Evolutionary conservation across 1,139 yeast genomes (phyloP), one percentile per base, ranked within the genome.

Genomic region (Yamadazyma dendronema): DNA sequence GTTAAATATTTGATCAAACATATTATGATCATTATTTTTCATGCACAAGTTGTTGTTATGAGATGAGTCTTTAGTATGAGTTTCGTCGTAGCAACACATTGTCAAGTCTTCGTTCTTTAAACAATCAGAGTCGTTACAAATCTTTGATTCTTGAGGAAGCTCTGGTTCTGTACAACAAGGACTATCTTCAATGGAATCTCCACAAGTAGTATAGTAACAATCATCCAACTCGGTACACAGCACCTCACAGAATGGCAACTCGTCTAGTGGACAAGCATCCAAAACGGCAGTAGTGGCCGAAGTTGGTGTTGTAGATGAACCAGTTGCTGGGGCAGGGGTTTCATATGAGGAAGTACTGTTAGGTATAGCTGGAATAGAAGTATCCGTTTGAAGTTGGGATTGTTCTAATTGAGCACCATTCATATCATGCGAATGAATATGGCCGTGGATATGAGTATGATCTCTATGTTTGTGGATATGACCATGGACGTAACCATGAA

Each of bases 401-500:
- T n/a, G n/a, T n/a, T n/a, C n/a, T n/a, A n/a, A n/a, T n/a, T n/a
- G n/a, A 24, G 27, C 11, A 24, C 13, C 27, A 8, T 21, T 16
- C 10, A 28, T 7, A 40, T 67, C 73, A 37, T 68, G 74, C 41
- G 69, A 77, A 49, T 81, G 87, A 27, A 80, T 76, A 52, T 81
- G 86, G 3, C 86, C 87, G 52, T 81, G 87, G 16, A 80, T 79
- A 47, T 79, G 82, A 7, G 84, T 78, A 50, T 80, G 78, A 49
- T 78, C 77, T 43, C 72, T 67, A 51, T 78, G 83, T 49, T 74
- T 77, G 55, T 81, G 86, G 24, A 81, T 79, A 50, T 81, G 86
- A 1, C 86, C 86, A 57, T 81, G 86, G 13, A 80, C 81, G 33
- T 75, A 69, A 12, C 84, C 84, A 45, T 76, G 77, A 6, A 40